Base-by-base conservation (phyloP, 2,329 filamentous ascomycete genomes). In the Aspergillus tamarii region DNA sequence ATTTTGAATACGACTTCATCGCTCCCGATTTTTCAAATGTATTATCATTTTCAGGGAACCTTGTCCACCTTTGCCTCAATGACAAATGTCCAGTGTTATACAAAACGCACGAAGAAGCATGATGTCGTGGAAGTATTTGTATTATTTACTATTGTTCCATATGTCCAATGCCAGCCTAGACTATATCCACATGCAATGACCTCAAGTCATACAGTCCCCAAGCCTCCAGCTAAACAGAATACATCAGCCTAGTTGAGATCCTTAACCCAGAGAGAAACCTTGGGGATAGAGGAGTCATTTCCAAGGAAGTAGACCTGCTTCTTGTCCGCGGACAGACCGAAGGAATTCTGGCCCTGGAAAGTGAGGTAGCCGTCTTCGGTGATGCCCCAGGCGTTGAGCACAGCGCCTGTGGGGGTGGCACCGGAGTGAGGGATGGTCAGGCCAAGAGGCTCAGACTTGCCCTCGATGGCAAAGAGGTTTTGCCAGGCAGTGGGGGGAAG, bases 361-460 rank as follows among this genome's bases (percentile, higher is more conserved):
- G 61, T 63, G 39, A 63, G 50, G 36, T 46, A 59, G 28, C 61
- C 61, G 39, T 62, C 55, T 1, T 63, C 61, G 23, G 48, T 56
- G 30, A 59, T 28, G n/a, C 48, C 56, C 23, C 59, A 63, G 23
- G 30, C 50, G 5, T 50, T 48, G 8, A 59, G 16, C 14, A 43
- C 34, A 14, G 61, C 61, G n/a, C 41, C 48, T 2, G 30, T 23
- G 30, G 61, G 61, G 11, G 16, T 39, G 11, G 39, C 56, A 21
- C 41, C 61, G 32, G 61, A 59, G 32, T 62, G 56, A 45, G 55
- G 61, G 19, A n/a, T 21, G 30, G 61, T 60, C 56, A 63, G 9
- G 19, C n/a, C 56, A 21, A 63, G 46, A 19, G 61, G 61, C 56
- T 60, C 9, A n/a, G n/a, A 19, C 5, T 26, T 26, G 2, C 28